Evolutionary conservation across 805 yeast species (phyloP), one percentile per base, ranked within the genome.

Genomic region (Vanderwaltozyma yarrowii): DNA sequence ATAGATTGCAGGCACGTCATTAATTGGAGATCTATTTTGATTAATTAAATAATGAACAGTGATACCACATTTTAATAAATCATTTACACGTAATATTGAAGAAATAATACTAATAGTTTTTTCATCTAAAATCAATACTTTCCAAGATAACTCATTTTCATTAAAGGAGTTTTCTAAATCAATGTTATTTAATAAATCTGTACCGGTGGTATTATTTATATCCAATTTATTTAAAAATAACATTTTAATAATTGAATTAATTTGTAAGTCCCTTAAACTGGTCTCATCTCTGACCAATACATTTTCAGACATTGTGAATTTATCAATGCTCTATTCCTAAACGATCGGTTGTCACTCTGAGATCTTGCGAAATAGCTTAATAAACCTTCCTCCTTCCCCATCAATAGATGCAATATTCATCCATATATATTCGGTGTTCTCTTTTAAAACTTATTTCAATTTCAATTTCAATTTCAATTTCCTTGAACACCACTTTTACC

Each of bases 1-100:
- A 62, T 92, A 92, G 33, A 92, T 75, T 3, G 78, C 97, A 0
- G 97, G 96, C 12, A 89, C 97, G 51, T 92, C 98, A 2, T 94
- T 88, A 36, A 92, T 69, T 1, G 89, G 73, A n/a, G 88, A 75
- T 44, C 98, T 69, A 41, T 72, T 74, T 33, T 86, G 69, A 39
- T 69, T 68, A 38, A 89, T 76, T 35, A 82, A 62, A 42, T 89
- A 70, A 56, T 92, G 97, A 52, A 87, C 80, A 0, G 99, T 92
- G 40, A 92, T 79, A 9, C 98, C 98, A 54, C 85, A 83, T 47
- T 80, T 76, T 49, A 92, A 70, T 47, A 92, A 67, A 58, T 94
- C 98, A 50, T 86, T 86, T 44, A 89, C 96, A 42, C 97, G 69
- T 39, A 92, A 63, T n/a, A 92, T 89, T 6, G 95, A 82, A 2